These are phyloP conservation scores for Stereum hirsutum DNA, from an alignment of 1,284 basidiomycete genomes.

Conservation along the genomic window DNA sequence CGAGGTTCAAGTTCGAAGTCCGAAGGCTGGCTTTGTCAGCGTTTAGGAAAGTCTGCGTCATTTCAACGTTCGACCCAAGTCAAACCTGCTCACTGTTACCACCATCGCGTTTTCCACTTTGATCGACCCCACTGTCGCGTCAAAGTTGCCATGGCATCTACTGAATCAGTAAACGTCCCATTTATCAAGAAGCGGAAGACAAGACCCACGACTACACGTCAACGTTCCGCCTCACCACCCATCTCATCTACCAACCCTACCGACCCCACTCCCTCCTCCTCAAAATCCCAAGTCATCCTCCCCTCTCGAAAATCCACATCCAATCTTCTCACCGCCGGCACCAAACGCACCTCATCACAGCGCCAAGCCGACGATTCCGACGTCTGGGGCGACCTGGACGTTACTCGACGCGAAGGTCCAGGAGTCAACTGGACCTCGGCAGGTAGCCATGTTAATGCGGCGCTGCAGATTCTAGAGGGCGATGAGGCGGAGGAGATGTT, in stretches of 20 bases:
- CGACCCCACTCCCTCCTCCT: constrained; percentile 24
- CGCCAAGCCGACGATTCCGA: constrained; percentile 30
- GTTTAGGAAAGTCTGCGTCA: too few species aligned
- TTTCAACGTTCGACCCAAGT: too few species aligned
- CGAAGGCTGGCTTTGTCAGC: too few species aligned
- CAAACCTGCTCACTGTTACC: too few species aligned
- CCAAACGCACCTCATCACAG: constrained; percentile 66
- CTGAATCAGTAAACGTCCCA: constrained; percentile 47
- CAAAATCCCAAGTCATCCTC: constrained; percentile 64
- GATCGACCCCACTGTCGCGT: too few species aligned
- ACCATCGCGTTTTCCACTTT: too few species aligned
- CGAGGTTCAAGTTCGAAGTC: too few species aligned
- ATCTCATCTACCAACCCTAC: constrained; percentile 31
- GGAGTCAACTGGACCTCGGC: constrained; percentile 73
- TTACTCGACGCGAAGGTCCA: constrained; percentile 47
- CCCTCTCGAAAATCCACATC: constrained; percentile 58
- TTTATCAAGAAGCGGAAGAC: constrained; percentile 87
- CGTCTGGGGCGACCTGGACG: constrained; percentile 35
- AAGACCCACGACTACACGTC: constrained; percentile 62
- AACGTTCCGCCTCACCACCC: constrained; percentile 47
- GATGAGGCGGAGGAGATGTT: constrained; percentile 73
- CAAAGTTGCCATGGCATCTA: constrained; percentile 29
- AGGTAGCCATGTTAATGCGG: constrained; percentile 61
- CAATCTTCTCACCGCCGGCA: constrained; percentile 77
- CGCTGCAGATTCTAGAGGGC: constrained; percentile 65